Conservation (phyloP, 2,329 filamentous ascomycete genomes). For the Fusarium sp. region DNA sequence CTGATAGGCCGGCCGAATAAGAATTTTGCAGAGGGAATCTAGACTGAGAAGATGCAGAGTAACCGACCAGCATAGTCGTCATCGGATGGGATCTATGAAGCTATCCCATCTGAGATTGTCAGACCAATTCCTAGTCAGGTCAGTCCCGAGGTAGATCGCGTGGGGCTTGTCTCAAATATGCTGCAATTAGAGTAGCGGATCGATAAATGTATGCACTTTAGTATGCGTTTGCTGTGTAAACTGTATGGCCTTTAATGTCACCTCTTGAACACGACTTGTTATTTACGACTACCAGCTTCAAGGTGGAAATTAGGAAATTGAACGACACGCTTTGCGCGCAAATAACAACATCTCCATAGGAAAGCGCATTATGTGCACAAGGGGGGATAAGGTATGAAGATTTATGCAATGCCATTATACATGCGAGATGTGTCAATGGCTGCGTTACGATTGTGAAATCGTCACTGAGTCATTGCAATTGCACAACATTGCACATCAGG, state of each 20-base stretch:
- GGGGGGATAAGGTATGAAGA: slow-evolving; percentile 9
- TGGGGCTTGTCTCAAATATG: slow-evolving; percentile 26
- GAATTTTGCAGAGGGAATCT: slow-evolving; percentile 14
- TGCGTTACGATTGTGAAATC: slow-evolving; percentile 2
- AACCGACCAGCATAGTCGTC: slow-evolving; percentile 17
- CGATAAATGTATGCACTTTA: slow-evolving; percentile 27
- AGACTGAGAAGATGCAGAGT: slow-evolving; percentile 5
- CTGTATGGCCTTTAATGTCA: slow-evolving; percentile 21
- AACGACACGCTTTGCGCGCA: slow-evolving; percentile 23
- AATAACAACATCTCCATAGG: slow-evolving; percentile 15
- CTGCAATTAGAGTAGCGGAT: slow-evolving; percentile 5
- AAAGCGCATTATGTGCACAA: background rate
- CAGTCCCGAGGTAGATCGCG: slow-evolving; percentile 27
- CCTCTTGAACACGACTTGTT: background rate
- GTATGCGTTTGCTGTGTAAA: background rate
- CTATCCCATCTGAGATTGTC: slow-evolving; percentile 23
- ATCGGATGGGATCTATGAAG: slow-evolving; percentile 29
- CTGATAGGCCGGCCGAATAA: slow-evolving; percentile 1
- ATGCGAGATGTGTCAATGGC: slow-evolving; percentile 1
- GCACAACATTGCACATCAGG: slow-evolving; percentile 1
- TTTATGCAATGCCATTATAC: slow-evolving; percentile 16
- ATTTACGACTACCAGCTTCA: slow-evolving; percentile 9
- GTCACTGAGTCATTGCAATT: slow-evolving; percentile 17
- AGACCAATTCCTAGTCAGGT: slow-evolving; percentile 24
- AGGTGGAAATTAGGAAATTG: slow-evolving; percentile 27